Conservation (phyloP, 1,284 basidiomycete genomes). For the Psilocybe mexicana region DNA sequence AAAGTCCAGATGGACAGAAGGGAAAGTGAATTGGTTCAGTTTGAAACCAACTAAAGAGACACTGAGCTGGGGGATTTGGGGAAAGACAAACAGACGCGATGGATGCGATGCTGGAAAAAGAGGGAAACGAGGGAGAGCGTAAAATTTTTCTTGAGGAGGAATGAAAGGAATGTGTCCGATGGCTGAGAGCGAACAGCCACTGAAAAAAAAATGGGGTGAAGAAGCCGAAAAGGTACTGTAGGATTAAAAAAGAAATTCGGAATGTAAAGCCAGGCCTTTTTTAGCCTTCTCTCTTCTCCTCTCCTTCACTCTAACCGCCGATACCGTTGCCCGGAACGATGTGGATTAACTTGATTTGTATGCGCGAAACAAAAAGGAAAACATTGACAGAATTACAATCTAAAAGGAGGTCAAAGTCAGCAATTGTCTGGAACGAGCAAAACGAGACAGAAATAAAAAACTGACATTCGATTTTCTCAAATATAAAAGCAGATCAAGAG, state of each 20-base stretch:
- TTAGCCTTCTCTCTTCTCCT: not conserved
- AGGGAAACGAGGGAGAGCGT: conserved; percentile 1
- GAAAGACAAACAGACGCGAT: conserved; percentile 8
- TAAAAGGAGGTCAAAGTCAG: not conserved
- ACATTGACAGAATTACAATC: not conserved
- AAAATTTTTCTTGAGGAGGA: not conserved
- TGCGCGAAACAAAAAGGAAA: not conserved
- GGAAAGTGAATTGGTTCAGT: not conserved
- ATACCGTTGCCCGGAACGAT: not conserved
- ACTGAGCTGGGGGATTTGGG: conserved; percentile 5
- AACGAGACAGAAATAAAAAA: not conserved
- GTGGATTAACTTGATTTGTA: not conserved
- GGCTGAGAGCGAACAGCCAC: not conserved
- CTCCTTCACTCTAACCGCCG: not conserved
- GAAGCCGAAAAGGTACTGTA: not conserved
- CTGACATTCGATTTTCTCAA: conserved; percentile 5
- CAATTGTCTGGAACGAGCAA: not conserved
- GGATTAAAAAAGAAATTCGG: not conserved
- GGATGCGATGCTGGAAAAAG: conserved; percentile 10
- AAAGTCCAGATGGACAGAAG: too few species aligned
- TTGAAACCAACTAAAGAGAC: not conserved
- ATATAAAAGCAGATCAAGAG: conserved; percentile 1
- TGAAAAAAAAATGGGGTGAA: not conserved
- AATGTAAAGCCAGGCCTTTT: not conserved
- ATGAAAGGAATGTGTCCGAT: not conserved